Evolutionary conservation across 768 basidiomycete species (phyloP), one percentile per base, ranked within the genome.

Genomic region (Heimioporus sp.): DNA sequence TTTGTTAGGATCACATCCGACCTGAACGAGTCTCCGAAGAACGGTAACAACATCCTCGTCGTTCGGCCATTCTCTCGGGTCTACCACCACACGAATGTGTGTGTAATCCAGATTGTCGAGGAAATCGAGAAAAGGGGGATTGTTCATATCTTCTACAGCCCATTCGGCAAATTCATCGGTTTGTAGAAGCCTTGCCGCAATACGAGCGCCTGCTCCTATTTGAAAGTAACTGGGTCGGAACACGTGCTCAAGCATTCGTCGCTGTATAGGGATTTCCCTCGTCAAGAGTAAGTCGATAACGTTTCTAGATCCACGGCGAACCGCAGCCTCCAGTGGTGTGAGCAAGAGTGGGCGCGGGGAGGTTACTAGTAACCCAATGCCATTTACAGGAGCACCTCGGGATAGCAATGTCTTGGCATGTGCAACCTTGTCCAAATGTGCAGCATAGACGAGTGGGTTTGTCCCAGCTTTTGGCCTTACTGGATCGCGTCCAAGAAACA

Each of bases 121-220:
- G 6, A 12, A 4, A 5, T 10, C 9, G 6, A 28, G 24, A 28
- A 28, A 28, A 5, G 24, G 24, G 6, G 24, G 24, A 28, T 28
- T 28, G 24, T 28, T 7, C 24, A 28, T 28, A 28, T 28, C 24
- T 28, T 28, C 24, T 1, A 28, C 24, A 1, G 43, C 43, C 59
- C 59, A 60, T 30, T 60, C 57, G 7, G 19, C 42, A 16, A 59
- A 59, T 13, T 55, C 51, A 12, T 48, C 44, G 4, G 58, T 54
- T 21, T 57, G 55, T 9, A 59, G 16, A 5, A 60, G 16, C 4
- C n/a, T 52, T 12, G 47, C 12, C 6, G 43, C 11, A 9, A 47
- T 11, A 13, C 6, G 15, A 28, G 24, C 24, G 24, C 24, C 24
- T 6, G 24, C 2, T 28, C 5, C 24, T 24, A n/a, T 12, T 16